Conservation (phyloP, 2,329 filamentous ascomycete species). For the Hysterium pulicare region DNA sequence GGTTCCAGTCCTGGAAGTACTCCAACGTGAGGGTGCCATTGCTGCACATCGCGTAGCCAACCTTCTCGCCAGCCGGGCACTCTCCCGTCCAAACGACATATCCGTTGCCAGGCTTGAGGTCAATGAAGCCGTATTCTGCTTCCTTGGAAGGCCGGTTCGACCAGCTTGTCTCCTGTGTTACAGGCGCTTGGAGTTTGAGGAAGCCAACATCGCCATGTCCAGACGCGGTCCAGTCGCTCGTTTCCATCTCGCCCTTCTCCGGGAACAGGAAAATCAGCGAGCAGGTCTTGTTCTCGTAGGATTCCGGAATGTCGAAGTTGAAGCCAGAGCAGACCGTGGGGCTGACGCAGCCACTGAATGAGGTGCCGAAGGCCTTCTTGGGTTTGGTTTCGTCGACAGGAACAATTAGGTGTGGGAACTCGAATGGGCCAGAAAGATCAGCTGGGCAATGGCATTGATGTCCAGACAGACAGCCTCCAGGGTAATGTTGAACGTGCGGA, state of each 20-base stretch:
- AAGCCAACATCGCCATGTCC: slow-evolving; percentile 38
- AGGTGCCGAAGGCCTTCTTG: slow-evolving; percentile 37
- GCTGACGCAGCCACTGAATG: slow-evolving; percentile 40
- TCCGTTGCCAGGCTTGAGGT: slow-evolving; percentile 52
- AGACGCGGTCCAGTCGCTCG: slow-evolving; percentile 33
- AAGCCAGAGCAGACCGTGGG: slow-evolving; percentile 40
- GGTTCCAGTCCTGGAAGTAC: slow-evolving; percentile 65
- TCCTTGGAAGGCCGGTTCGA: slow-evolving; percentile 7
- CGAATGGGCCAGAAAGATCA: slow-evolving; percentile 30
- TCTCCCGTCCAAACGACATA: slow-evolving; percentile 53
- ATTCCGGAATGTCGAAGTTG: slow-evolving; percentile 44
- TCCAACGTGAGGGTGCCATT: slow-evolving; percentile 51
- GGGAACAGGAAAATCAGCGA: slow-evolving; percentile 49
- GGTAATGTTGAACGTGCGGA: too few species aligned
- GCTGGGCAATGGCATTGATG: slow-evolving; percentile 10
- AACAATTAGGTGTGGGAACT: slow-evolving; percentile 38
- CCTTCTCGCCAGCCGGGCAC: slow-evolving; percentile 53
- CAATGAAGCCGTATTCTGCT: neutral
- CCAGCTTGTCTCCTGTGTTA: slow-evolving; percentile 8
- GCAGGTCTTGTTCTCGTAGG: slow-evolving; percentile 42
- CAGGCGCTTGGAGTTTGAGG: slow-evolving; percentile 17
- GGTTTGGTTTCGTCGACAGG: slow-evolving; percentile 37
- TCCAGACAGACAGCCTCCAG: neutral
- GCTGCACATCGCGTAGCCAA: slow-evolving; percentile 53
- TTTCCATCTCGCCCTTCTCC: slow-evolving; percentile 27